phyloP scores from a whole-genome alignment of 345 rosid species.

The Lepidium didymum region DNA sequence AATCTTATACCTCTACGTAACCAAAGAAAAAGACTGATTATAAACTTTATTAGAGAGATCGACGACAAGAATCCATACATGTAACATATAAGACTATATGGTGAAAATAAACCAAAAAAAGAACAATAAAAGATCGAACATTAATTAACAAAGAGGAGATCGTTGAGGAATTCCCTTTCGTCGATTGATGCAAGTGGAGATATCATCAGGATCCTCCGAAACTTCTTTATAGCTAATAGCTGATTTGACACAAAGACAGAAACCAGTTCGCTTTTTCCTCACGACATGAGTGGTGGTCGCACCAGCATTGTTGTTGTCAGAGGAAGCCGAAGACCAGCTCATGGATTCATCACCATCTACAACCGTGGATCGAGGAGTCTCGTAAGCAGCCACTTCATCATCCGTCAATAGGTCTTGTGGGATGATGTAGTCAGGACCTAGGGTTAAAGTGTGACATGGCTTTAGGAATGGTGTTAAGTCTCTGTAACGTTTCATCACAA shows the following conservation, averaged over 20 bases:
- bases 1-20: background rate
- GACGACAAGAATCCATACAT: slow-evolving; percentile 17
- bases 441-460: slow-evolving; percentile 60
- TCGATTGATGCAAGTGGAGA: slow-evolving; percentile 61
- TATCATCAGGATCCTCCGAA: slow-evolving; percentile 38
- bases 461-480: slow-evolving; percentile 59
- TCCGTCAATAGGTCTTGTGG: slow-evolving; percentile 62
- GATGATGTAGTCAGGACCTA: slow-evolving; percentile 80
- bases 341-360: slow-evolving; percentile 67
- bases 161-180: slow-evolving; percentile 95
- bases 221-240: slow-evolving; percentile 39
- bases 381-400: slow-evolving; percentile 46
- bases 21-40: background rate
- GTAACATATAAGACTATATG: slow-evolving; percentile 18
- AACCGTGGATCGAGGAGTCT: slow-evolving; percentile 59
- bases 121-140: background rate
- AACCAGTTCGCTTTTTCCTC: slow-evolving; percentile 72
- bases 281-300: slow-evolving; percentile 35
- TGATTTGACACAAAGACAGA: slow-evolving; percentile 54
- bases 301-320: slow-evolving; percentile 41
- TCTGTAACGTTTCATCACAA: slow-evolving; percentile 66
- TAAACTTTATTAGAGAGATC: slow-evolving; percentile 5
- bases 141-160: slow-evolving; percentile 84
- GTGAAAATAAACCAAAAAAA: slow-evolving; percentile 10
- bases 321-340: slow-evolving; percentile 71